Evolutionary conservation across 2,329 filamentous ascomycete species (phyloP), one percentile per base, ranked within the genome.

Genomic region (Leptodontidium sp.): DNA sequence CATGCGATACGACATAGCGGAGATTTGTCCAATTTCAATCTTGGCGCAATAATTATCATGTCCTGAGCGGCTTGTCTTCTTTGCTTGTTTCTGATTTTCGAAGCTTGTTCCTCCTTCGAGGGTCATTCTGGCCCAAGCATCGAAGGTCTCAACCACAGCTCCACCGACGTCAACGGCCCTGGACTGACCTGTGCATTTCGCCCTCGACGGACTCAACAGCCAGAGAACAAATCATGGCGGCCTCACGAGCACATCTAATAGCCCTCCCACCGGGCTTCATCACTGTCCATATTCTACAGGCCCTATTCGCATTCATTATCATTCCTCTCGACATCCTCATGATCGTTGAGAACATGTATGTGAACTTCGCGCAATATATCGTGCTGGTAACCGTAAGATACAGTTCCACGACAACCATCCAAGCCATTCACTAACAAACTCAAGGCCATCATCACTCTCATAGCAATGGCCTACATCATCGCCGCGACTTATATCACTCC

Each of bases 211-310:
- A 40, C 38, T 40, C 38, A 11, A 12, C 38, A 40, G 38, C 38
- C 38, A 40, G 2, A 40, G 2, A 11, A 40, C 2, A 40, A 40
- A 40, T 40, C 47, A 50, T 50, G 47, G 49, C 32, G 2, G 6
- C 35, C 35, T 61, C 57, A 45, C 32, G 21, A 24, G 35, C 15
- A 1, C 57, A 61, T 61, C 32, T 61, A 7, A 43, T 29, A 17
- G 17, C 57, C 17, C 38, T 61, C 7, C 35, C 57, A 21, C 57
- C 15, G n/a, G 57, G 57, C 24, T 61, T 61, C 17, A 61, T 61
- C 38, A 24, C 35, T 24, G 57, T 61, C 32, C 57, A 29, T 9
- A 61, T 61, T 32, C 7, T 61, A 12, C 57, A 61, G 35, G 6
- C 35, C 5, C n/a, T 61, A 8, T 61, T 61, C 17, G 24, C 57